Conservation (phyloP, 148 eudicot genomes). For the Diospyros kaki region DNA sequence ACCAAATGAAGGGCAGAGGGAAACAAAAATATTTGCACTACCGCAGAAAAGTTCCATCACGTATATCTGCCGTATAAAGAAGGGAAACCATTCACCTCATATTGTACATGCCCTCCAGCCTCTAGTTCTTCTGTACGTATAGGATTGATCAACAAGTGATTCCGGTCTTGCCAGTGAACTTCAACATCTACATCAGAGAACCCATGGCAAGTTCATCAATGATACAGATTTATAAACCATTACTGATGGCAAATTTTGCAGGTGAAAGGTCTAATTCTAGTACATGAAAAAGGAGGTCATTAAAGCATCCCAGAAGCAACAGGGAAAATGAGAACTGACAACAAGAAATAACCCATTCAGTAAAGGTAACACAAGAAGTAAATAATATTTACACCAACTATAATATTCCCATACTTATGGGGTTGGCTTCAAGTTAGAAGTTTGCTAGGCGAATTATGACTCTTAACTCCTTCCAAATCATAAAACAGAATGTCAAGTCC, state of each 20-base stretch:
- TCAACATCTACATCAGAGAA: constrained; percentile 41
- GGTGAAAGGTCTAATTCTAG: neutral
- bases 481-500: neutral
- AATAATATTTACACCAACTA: neutral
- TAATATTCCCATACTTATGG: neutral
- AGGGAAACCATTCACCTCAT: constrained; percentile 42
- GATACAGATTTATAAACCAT: neutral
- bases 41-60: neutral
- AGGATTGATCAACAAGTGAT: constrained; percentile 36
- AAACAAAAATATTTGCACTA: neutral
- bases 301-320: neutral
- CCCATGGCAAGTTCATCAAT: constrained; percentile 1
- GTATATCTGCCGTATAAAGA: neutral
- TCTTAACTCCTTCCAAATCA: neutral
- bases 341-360: no score
- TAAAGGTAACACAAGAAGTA: neutral
- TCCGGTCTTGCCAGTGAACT: constrained; percentile 52
- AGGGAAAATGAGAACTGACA: neutral
- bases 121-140: constrained; percentile 45
- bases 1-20: no score
- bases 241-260: neutral
- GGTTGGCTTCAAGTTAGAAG: neutral
- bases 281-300: neutral
- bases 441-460: neutral
- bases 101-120: constrained; percentile 40